Evolutionary conservation across 2,329 filamentous ascomycete species (phyloP), one percentile per base, ranked within the genome.

Genomic region (Dryadomyces quercivorus): DNA sequence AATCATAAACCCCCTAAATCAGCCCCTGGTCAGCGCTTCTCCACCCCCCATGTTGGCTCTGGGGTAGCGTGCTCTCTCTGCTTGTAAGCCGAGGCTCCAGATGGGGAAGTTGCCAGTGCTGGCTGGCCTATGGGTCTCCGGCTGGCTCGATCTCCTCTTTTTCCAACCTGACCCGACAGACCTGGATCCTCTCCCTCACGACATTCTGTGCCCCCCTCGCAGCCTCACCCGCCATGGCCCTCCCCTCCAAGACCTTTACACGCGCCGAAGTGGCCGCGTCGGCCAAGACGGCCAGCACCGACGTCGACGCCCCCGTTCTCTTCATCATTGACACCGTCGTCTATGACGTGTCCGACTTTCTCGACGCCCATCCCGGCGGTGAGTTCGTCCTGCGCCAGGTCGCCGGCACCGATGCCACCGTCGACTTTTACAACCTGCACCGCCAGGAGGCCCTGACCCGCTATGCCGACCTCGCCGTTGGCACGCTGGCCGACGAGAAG

Each of bases 371-470:
- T 64, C 89, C 89, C 0, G 88, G 88, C 61, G 89, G 88, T 63
- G 82, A 84, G 63, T 82, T 86, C 46, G 88, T 94, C 22, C 80
- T 94, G 42, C 77, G 80, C 53, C 88, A 95, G 69, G 80, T 92
- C 50, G 89, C 86, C 34, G 89, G 89, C 58, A 78, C 81, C 60
- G 89, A 95, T 65, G 88, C 88, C 51, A 95, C 89, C 2, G 72
- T 77, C 40, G 85, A 85, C 55, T 95, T 94, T 70, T 95, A 94
- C 79, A 94, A 94, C 73, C 82, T 95, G 53, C 90, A 95, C 72
- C 77, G 89, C 26, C 88, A 95, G 62, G 89, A 95, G 69, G 87
- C 94, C n/a, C 77, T 95, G 12, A 73, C 82, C 57, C 90, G 90
- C 67, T 94, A 94, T 74, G 71, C 76, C 49, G 75, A 80, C 62